Percentiles rank a stretch among this genome's conserved stretches.
Evolutionary conservation across 257 asterid genomes (phyloP).

Genomic region (Salvia rosmarinus): DNA sequence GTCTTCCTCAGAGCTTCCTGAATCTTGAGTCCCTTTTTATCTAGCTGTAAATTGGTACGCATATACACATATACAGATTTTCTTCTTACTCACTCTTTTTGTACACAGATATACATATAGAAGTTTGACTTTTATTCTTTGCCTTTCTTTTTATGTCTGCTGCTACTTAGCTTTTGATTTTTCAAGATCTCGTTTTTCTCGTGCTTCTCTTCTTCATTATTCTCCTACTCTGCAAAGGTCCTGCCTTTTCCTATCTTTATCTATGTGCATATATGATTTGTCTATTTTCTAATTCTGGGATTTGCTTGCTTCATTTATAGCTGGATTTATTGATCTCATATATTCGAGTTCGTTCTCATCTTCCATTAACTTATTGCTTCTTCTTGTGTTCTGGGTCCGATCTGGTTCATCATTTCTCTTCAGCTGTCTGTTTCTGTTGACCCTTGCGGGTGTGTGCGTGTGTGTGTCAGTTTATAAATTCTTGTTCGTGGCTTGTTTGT

Average conservation of each 20-base stretch:
- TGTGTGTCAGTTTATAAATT: not conserved
- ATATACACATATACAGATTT: not conserved
- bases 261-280: conserved; percentile 24
- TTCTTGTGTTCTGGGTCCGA: conserved; percentile 13
- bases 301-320: conserved; percentile 26
- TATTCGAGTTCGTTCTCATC: conserved; percentile 16
- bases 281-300: conserved; percentile 17
- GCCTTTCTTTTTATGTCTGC: conserved; percentile 26
- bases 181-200: conserved; percentile 33
- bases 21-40: conserved; percentile 19
- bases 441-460: not conserved
- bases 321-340: conserved; percentile 23
- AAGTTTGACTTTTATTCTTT: conserved; percentile 42
- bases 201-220: not conserved
- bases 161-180: conserved; percentile 20
- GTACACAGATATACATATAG: conserved; percentile 5
- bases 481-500: not conserved
- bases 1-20: conserved; percentile 31
- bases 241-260: conserved; percentile 4
- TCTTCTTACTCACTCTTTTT: not conserved
- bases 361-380: conserved; percentile 15
- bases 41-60: conserved; percentile 9
- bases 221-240: not conserved
- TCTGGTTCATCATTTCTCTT: conserved; percentile 16
- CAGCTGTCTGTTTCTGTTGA: conserved; percentile 17